Evolutionary conservation across 2,329 filamentous ascomycete species (phyloP).

Genomic region (Plenodomus tracheiphilus): DNA sequence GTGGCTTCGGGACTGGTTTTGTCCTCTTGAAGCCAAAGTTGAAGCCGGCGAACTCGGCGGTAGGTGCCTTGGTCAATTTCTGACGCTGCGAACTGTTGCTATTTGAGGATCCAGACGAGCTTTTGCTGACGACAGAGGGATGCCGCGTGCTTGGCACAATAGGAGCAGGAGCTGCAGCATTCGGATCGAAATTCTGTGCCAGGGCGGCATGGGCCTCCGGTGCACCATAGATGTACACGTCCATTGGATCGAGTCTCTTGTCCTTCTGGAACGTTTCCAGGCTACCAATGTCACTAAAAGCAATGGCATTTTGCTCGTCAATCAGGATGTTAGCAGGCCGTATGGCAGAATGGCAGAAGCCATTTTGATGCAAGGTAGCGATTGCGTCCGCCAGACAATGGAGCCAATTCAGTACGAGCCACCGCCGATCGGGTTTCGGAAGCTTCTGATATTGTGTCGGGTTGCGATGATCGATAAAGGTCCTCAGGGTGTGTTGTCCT

Average conservation of each 20-base stretch:
- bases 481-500: constrained; percentile 67
- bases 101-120: constrained; percentile 39
- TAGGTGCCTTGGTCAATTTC: constrained; percentile 39
- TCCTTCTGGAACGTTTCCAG: constrained; percentile 55
- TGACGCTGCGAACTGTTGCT: constrained; percentile 38
- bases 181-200: constrained; percentile 20
- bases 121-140: constrained; percentile 40
- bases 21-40: constrained; percentile 42
- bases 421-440: constrained; percentile 61
- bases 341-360: constrained; percentile 68
- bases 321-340: constrained; percentile 72
- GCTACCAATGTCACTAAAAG: constrained; percentile 64
- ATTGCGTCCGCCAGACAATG: constrained; percentile 72
- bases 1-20: constrained; percentile 32
- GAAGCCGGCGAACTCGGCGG: constrained; percentile 40
- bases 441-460: constrained; percentile 66
- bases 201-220: constrained; percentile 58
- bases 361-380: constrained; percentile 67
- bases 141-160: constrained; percentile 25
- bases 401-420: constrained; percentile 71
- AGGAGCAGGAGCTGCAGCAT: constrained; percentile 14
- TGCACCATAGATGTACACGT: constrained; percentile 72
- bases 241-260: constrained; percentile 64
- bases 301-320: constrained; percentile 66
- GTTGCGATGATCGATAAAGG: constrained; percentile 65